Conservation (phyloP, 306 rosid species). For the Rosa chinensis region DNA sequence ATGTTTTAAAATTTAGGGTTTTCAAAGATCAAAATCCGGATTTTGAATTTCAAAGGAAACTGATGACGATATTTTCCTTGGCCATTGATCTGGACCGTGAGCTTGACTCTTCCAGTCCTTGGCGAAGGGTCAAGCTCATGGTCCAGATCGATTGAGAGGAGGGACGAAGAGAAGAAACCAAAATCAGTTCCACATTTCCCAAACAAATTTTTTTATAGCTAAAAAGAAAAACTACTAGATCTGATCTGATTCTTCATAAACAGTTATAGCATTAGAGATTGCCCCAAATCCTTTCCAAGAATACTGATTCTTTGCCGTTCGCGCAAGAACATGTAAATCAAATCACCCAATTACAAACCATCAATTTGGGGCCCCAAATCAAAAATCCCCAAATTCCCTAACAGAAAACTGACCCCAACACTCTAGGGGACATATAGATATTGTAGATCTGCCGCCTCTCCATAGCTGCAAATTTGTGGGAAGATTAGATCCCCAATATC, state of each 20-base stretch:
- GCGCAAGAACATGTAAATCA: constrained; percentile 58
- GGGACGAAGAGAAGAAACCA: not conserved
- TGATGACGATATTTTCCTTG: too few species aligned
- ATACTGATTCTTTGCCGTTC: constrained; percentile 89
- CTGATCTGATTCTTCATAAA: constrained; percentile 1
- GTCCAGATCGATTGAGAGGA: too few species aligned
- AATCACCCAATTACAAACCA: not conserved
- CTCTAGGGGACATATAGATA: constrained; percentile 78
- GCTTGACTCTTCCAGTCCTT: too few species aligned
- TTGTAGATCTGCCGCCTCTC: constrained; percentile 94
- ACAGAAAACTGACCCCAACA: constrained; percentile 27
- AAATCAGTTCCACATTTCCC: not conserved
- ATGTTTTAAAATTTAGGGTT: too few species aligned
- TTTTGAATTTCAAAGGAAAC: too few species aligned
- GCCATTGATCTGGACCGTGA: too few species aligned
- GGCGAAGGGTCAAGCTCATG: too few species aligned
- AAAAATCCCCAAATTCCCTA: too few species aligned
- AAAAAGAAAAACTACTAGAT: not conserved
- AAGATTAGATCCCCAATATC: not conserved
- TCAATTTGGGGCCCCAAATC: not conserved
- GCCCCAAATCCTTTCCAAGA: constrained; percentile 86
- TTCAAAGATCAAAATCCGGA: too few species aligned
- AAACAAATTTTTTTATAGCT: not conserved
- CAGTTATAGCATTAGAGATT: constrained; percentile 46
- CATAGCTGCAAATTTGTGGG: constrained; percentile 43